These are phyloP conservation scores for Sarocladium strictum DNA, from an alignment of 2,329 filamentous ascomycete genomes.

Conservation along the genomic window DNA sequence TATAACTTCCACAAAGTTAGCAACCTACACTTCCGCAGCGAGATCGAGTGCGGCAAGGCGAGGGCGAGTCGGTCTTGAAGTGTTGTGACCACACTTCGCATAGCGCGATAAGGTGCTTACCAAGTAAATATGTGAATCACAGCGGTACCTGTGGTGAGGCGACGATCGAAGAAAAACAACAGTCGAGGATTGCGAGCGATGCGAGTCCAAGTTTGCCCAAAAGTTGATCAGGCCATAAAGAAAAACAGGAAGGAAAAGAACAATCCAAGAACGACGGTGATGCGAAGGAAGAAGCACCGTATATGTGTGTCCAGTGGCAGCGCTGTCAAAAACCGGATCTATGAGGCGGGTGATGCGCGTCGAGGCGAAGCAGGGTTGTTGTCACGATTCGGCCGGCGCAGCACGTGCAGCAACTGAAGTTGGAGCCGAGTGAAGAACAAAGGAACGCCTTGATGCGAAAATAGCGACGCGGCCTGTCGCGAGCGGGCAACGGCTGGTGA, in stretches of 20 bases:
- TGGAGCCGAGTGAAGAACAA: background rate
- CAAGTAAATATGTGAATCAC: background rate
- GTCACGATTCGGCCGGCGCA: background rate
- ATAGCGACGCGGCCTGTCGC: background rate
- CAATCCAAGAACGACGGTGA: background rate
- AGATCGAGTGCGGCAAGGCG: too few relatives aligned
- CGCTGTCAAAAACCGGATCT: background rate
- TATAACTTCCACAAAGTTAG: too few relatives aligned
- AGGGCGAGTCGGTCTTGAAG: too few relatives aligned
- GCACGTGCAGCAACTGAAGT: background rate
- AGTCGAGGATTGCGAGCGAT: background rate
- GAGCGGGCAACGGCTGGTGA: background rate
- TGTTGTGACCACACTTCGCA: too few relatives aligned
- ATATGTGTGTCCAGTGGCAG: background rate
- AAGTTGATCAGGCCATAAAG: background rate
- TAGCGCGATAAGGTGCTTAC: background rate
- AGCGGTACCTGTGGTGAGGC: background rate
- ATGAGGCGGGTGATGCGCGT: background rate
- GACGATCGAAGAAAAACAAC: background rate
- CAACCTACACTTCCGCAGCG: too few relatives aligned
- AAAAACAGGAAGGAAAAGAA: background rate
- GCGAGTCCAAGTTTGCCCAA: background rate
- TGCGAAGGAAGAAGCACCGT: background rate
- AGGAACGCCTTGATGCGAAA: constrained; percentile 1
- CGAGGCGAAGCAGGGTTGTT: background rate